Conservation (phyloP, 2,329 filamentous ascomycete genomes). For the Aspergillus melleus region DNA sequence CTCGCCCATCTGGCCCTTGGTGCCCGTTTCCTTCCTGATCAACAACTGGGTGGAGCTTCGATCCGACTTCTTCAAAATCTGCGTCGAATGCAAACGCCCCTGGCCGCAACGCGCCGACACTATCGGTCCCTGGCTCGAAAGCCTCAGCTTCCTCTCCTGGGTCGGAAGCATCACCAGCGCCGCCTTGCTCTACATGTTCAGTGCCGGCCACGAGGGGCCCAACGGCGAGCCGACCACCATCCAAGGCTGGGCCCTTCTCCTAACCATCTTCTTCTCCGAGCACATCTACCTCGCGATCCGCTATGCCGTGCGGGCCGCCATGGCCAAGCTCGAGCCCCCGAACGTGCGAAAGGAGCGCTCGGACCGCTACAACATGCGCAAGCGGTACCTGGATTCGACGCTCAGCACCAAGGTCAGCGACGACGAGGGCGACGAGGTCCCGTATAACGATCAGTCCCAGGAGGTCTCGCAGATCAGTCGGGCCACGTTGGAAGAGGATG, state of each 20-base stretch:
- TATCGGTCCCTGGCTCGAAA: constrained; percentile 92
- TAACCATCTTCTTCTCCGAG: constrained; percentile 82
- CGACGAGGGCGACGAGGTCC: constrained; percentile 10
- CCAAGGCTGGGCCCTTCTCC: constrained; percentile 74
- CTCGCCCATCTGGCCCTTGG: constrained; percentile 90
- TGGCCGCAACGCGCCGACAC: constrained; percentile 88
- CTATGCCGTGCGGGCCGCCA: constrained; percentile 67
- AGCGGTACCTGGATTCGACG: constrained; percentile 66
- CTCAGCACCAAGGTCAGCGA: constrained; percentile 22
- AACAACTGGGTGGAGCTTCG: constrained; percentile 98
- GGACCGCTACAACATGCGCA: constrained; percentile 78
- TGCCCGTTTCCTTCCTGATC: constrained; percentile 81
- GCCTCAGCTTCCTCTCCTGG: constrained; percentile 88
- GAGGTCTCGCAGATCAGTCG: constrained; percentile 34
- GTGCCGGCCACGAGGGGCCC: constrained; percentile 57
- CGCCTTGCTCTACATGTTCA: constrained; percentile 87
- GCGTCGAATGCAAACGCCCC: constrained; percentile 82
- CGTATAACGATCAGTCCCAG: constrained; percentile 12
- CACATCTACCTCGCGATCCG: constrained; percentile 84
- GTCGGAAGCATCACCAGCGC: constrained; percentile 85
- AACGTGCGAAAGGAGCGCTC: constrained; percentile 81
- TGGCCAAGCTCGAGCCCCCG: constrained; percentile 80
- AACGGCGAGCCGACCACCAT: constrained; percentile 58
- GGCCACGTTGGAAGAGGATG: constrained; percentile 45
- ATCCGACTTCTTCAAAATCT: constrained; percentile 94